Evolutionary conservation across 202 grass and related monocot species (phyloP).

Genomic region (Setaria viridis): DNA sequence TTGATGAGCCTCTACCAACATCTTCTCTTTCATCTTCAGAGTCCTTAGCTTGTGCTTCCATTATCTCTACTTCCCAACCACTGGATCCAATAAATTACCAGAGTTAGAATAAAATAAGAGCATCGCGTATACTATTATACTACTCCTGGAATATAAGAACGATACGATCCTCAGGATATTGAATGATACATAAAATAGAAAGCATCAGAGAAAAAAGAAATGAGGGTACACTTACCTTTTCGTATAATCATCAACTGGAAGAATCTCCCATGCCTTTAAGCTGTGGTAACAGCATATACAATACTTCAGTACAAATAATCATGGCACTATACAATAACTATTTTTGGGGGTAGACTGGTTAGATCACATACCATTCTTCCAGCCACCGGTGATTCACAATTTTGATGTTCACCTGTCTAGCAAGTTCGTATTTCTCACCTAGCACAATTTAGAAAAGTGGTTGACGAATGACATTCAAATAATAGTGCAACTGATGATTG

Average conservation of each 20-base stretch:
- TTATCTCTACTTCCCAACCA: constrained; percentile 60
- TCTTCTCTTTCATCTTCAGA: constrained; percentile 54
- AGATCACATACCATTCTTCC: constrained; percentile 57
- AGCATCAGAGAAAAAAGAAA: background rate
- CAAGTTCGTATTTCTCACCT: constrained; percentile 65
- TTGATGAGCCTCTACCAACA: constrained; percentile 11
- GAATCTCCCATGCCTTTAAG: constrained; percentile 65
- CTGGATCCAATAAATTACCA: constrained; percentile 44
- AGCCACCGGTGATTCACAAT: constrained; percentile 66
- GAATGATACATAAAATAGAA: background rate
- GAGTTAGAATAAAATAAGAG: constrained; percentile 34
- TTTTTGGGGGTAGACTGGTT: background rate
- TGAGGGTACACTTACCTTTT: constrained; percentile 50
- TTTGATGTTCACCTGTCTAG: constrained; percentile 59
- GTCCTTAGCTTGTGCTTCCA: constrained; percentile 56
- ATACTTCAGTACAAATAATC: background rate
- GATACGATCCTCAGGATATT: background rate
- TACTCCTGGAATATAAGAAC: background rate
- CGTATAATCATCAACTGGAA: constrained; percentile 54
- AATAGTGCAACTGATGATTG: background rate
- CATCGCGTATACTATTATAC: background rate
- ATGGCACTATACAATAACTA: background rate
- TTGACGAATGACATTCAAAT: constrained; percentile 6
- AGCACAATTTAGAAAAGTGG: constrained; percentile 16
- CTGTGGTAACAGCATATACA: constrained; percentile 28